phyloP scores from a whole-genome alignment of 139 green algal species.

The Micromonas commoda region DNA sequence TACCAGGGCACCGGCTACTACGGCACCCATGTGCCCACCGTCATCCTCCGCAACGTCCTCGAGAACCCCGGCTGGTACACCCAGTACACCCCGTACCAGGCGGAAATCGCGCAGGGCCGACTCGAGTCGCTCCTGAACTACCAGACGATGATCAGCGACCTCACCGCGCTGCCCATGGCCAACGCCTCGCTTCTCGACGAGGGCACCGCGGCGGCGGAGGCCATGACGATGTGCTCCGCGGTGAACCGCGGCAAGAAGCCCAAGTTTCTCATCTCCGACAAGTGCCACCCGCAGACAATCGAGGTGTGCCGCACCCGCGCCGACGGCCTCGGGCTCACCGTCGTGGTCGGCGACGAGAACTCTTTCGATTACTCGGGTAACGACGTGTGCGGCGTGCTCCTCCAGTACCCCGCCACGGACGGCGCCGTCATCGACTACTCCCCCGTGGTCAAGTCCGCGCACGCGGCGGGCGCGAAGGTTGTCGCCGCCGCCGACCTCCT shows the following conservation, averaged over 20 bases:
- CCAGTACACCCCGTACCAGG: constrained; percentile 99
- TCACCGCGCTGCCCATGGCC: constrained; percentile 83
- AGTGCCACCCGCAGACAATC: constrained; percentile 99
- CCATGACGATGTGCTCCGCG: constrained; percentile 97
- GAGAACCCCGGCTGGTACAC: constrained; percentile 99
- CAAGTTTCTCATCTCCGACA: constrained; percentile 78
- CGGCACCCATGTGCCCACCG: constrained; percentile 76
- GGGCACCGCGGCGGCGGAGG: constrained; percentile 94
- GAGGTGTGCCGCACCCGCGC: constrained; percentile 86
- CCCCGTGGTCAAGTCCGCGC: constrained; percentile 41
- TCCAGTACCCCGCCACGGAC: constrained; percentile 96
- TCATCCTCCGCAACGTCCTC: constrained; percentile 96
- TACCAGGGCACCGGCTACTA: constrained; percentile 99
- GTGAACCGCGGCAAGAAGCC: constrained; percentile 92
- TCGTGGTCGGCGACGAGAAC: constrained; percentile 54
- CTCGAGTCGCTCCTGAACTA: constrained; percentile 98
- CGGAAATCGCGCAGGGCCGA: constrained; percentile 61
- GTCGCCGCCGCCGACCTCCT: constrained; percentile 88
- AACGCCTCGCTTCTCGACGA: constrained; percentile 97
- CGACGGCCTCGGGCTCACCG: constrained; percentile 85
- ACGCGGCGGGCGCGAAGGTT: constrained; percentile 42
- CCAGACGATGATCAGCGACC: constrained; percentile 94
- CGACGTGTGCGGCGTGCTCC: constrained; percentile 89
- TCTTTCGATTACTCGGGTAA: constrained; percentile 58
- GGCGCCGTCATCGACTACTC: constrained; percentile 81